phyloP scores from a whole-genome alignment of 306 rosid genomes.

The Glycine latifolia region DNA sequence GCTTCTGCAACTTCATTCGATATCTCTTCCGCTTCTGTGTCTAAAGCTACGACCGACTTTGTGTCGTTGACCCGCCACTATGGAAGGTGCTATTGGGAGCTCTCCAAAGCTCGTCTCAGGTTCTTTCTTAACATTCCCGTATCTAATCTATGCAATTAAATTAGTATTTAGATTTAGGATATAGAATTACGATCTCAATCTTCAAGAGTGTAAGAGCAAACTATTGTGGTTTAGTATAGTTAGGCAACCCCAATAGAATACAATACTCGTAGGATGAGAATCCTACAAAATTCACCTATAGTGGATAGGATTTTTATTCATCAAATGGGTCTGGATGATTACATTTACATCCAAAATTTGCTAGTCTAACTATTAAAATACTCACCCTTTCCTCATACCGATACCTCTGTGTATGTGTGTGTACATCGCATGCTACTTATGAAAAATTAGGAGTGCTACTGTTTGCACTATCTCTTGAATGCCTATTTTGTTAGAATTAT shows the following conservation, averaged over 20 bases:
- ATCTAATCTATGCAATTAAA: no score
- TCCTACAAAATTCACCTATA: not conserved
- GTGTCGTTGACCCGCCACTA: slow-evolving; percentile 65
- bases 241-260: no score
- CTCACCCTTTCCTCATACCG: no score
- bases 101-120: slow-evolving; percentile 95
- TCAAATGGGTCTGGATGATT: no score
- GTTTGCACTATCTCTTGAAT: not conserved
- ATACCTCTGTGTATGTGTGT: no score
- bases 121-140: not conserved
- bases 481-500: not conserved
- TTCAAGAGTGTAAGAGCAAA: no score
- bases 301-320: not conserved
- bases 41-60: slow-evolving; percentile 48
- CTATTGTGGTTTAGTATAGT: no score
- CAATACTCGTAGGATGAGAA: no score
- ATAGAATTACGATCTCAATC: no score
- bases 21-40: slow-evolving; percentile 43
- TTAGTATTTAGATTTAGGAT: no score
- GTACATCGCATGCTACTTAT: no score
- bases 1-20: slow-evolving; percentile 20
- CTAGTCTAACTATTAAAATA: not conserved
- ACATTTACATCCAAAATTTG: no score
- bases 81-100: slow-evolving; percentile 84
- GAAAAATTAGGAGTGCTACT: not conserved